Conservation (phyloP, 108 stramenopile species). For the Nitzschia inconspicua region DNA sequence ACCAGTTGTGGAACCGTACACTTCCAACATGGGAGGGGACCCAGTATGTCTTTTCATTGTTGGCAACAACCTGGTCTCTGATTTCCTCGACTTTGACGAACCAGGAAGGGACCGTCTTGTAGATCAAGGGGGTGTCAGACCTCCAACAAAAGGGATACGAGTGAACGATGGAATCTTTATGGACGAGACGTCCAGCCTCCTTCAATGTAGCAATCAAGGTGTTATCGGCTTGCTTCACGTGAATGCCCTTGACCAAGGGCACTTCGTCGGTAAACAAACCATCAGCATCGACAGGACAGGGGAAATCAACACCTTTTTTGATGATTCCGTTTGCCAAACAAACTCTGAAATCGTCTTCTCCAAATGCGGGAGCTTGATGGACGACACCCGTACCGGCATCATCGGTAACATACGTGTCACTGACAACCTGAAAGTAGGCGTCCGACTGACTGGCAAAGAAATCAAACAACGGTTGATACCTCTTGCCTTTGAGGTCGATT, state of each 20-base stretch:
- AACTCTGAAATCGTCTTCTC: conserved; percentile 99
- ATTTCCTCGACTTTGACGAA: conserved; percentile 97
- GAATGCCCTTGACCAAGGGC: conserved; percentile 77
- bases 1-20: conserved; percentile 99
- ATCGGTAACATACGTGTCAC: conserved; percentile 95
- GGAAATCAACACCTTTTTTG: conserved; percentile 87
- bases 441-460: conserved; percentile 69
- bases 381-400: conserved; percentile 99
- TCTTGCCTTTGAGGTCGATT: conserved; percentile 86
- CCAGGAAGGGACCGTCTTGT: conserved; percentile 99
- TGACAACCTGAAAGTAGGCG: conserved; percentile 64
- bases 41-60: conserved; percentile 98
- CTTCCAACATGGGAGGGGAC: conserved; percentile 93
- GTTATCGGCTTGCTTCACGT: conserved; percentile 98
- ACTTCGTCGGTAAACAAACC: conserved; percentile 91
- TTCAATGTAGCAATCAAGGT: conserved; percentile 85
- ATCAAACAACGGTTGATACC: conserved; percentile 92
- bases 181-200: conserved; percentile 83
- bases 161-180: conserved; percentile 92
- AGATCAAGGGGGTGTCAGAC: conserved; percentile 98
- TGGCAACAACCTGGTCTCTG: conserved; percentile 89
- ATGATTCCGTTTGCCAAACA: conserved; percentile 94
- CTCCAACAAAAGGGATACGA: conserved; percentile 99
- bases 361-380: conserved; percentile 99
- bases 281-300: conserved; percentile 94